Conservation (phyloP, 2,329 filamentous ascomycete species). For the Exophiala oligosperma region DNA sequence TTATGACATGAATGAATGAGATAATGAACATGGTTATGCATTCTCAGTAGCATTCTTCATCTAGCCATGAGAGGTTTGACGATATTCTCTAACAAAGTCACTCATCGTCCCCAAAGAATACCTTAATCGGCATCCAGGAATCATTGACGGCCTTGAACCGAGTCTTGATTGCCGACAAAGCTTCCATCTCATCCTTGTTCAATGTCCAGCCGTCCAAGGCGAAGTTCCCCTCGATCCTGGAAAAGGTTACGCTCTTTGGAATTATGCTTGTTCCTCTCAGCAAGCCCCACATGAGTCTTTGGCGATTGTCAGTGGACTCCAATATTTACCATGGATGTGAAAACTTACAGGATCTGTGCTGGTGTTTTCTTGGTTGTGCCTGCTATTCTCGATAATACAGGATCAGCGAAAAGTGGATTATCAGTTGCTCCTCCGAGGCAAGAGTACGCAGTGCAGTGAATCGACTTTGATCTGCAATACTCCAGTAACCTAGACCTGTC, state of each 20-base stretch:
- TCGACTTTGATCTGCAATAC: slow-evolving; percentile 69
- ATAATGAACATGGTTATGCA: too few relatives aligned
- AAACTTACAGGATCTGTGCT: slow-evolving; percentile 20
- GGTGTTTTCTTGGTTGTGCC: slow-evolving; percentile 9
- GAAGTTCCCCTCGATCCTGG: slow-evolving; percentile 74
- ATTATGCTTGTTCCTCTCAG: slow-evolving; percentile 81
- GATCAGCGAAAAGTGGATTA: slow-evolving; percentile 63
- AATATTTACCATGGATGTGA: slow-evolving; percentile 64
- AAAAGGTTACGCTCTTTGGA: slow-evolving; percentile 75
- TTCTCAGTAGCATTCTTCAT: too few relatives aligned
- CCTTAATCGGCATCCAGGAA: slow-evolving; percentile 68
- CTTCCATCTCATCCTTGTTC: slow-evolving; percentile 68
- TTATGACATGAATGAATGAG: too few relatives aligned
- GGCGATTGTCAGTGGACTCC: slow-evolving; percentile 3
- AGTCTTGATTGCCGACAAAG: slow-evolving; percentile 66
- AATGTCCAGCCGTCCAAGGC: slow-evolving; percentile 73
- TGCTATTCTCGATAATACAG: slow-evolving; percentile 11
- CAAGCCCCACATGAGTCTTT: slow-evolving; percentile 69
- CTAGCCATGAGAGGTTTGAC: too few relatives aligned
- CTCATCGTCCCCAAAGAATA: slow-evolving; percentile 61
- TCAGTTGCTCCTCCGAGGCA: slow-evolving; percentile 67
- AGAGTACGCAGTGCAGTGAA: slow-evolving; percentile 66
- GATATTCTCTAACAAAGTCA: background rate
- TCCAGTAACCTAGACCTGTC: slow-evolving; percentile 65
- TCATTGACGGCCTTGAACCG: slow-evolving; percentile 80